Evolutionary conservation across 208 protist species (phyloP).

Genomic region (Crithidia acanthocephali): DNA sequence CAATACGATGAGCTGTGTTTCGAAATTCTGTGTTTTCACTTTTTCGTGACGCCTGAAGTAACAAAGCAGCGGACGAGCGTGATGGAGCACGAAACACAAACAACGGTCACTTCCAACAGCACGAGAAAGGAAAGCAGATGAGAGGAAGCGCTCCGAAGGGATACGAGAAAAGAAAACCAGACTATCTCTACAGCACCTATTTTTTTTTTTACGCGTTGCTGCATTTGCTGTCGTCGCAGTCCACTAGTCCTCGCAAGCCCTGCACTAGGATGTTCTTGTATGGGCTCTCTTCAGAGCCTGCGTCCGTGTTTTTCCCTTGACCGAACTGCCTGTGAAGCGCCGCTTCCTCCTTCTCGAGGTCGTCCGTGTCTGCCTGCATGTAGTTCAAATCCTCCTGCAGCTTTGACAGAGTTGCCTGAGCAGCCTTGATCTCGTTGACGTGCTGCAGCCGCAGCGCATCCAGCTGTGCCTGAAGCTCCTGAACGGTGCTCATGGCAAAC

Average conservation of each 20-base stretch:
- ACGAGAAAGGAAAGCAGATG: neutral
- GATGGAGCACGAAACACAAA: no score
- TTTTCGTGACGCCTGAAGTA: no score
- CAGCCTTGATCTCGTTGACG: slow-evolving; percentile 37
- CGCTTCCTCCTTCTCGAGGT: slow-evolving; percentile 37
- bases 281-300: neutral
- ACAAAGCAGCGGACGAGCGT: no score
- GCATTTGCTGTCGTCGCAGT: slow-evolving; percentile 44
- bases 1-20: no score
- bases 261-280: slow-evolving; percentile 27
- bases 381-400: slow-evolving; percentile 45
- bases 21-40: no score
- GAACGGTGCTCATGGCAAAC: slow-evolving; percentile 33
- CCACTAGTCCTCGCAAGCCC: slow-evolving; percentile 36
- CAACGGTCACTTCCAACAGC: no score
- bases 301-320: neutral
- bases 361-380: slow-evolving; percentile 38
- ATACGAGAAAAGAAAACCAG: no score
- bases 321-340: slow-evolving; percentile 39
- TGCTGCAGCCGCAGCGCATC: slow-evolving; percentile 36
- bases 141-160: no score
- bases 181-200: no score
- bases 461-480: slow-evolving; percentile 45
- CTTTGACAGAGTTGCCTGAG: slow-evolving; percentile 35
- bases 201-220: slow-evolving; percentile 14